Evolutionary conservation across 2,329 filamentous ascomycete species (phyloP).

Genomic region (Hirsutella thompsonii): DNA sequence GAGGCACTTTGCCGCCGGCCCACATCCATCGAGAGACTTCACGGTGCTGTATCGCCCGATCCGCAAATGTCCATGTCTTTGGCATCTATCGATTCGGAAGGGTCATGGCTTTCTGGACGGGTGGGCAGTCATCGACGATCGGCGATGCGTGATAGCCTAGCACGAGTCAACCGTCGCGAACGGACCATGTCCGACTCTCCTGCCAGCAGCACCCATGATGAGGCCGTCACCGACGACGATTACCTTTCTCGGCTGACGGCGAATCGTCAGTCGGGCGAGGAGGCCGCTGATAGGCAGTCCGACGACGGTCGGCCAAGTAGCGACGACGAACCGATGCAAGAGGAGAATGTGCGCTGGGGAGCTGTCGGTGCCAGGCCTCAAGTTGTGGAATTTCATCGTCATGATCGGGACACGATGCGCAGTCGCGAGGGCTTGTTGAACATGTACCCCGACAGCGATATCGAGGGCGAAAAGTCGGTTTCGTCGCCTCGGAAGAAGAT

Average conservation of each 20-base stretch:
- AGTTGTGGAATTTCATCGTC: conserved; percentile 45
- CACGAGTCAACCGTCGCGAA: conserved; percentile 17
- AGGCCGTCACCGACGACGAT: conserved; percentile 57
- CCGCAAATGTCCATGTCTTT: conserved; percentile 70
- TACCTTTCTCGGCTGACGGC: conserved; percentile 45
- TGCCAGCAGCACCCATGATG: conserved; percentile 44
- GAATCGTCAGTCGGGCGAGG: conserved; percentile 11
- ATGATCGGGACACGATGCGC: conserved; percentile 30
- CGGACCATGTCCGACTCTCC: conserved; percentile 24
- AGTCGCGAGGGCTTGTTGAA: conserved; percentile 41
- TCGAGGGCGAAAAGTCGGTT: conserved; percentile 3
- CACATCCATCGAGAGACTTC: conserved; percentile 12
- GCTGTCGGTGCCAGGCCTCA: conserved; percentile 32
- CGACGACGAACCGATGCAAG: conserved; percentile 35
- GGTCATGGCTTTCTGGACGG: conserved; percentile 83
- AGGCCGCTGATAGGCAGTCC: conserved; percentile 26
- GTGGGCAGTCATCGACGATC: conserved; percentile 34
- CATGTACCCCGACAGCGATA: conserved; percentile 18
- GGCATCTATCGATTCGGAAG: conserved; percentile 90
- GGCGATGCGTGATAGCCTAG: conserved; percentile 29
- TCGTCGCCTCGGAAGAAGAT: background rate
- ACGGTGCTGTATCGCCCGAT: conserved; percentile 32
- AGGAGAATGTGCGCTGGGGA: conserved; percentile 38
- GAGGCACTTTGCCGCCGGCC: conserved; percentile 12
- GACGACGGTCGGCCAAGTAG: conserved; percentile 42